These are phyloP conservation scores for Viridothelium virens DNA, from an alignment of 495 filamentous ascomycete species.

Conservation along the genomic window DNA sequence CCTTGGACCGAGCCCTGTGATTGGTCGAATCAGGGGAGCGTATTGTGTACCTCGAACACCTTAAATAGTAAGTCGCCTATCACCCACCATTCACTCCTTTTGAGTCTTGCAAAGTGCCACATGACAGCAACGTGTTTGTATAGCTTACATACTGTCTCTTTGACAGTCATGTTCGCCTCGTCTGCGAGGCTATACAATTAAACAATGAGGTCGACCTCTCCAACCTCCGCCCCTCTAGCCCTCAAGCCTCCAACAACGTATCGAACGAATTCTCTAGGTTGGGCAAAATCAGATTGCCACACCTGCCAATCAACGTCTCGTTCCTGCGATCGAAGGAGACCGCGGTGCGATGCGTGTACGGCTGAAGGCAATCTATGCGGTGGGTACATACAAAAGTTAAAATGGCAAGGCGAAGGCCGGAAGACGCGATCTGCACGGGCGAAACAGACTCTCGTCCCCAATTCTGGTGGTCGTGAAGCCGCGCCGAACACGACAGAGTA, in stretches of 20 bases:
- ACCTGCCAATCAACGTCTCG: slow-evolving; percentile 10
- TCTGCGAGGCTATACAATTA: background rate
- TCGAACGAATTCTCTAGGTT: slow-evolving; percentile 1
- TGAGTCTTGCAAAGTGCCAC: background rate
- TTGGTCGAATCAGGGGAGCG: too few relatives aligned
- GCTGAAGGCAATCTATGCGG: background rate
- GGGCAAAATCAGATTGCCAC: slow-evolving; percentile 8
- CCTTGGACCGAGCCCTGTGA: too few relatives aligned
- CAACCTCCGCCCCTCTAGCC: background rate
- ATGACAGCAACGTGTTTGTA: background rate
- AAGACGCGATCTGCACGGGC: background rate
- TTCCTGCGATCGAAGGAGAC: background rate
- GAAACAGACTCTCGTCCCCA: background rate
- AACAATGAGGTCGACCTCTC: background rate
- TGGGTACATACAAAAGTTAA: slow-evolving; percentile 5
- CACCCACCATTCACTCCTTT: background rate
- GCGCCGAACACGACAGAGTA: background rate
- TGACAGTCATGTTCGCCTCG: background rate
- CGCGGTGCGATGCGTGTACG: slow-evolving; percentile 1
- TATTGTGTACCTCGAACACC: background rate
- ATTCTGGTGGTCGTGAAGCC: background rate
- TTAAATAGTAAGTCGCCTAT: background rate
- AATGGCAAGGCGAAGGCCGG: background rate
- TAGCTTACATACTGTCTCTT: background rate
- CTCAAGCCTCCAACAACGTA: background rate